Conservation (phyloP, 139 green algal genomes). For the Pleodorina starrii region DNA sequence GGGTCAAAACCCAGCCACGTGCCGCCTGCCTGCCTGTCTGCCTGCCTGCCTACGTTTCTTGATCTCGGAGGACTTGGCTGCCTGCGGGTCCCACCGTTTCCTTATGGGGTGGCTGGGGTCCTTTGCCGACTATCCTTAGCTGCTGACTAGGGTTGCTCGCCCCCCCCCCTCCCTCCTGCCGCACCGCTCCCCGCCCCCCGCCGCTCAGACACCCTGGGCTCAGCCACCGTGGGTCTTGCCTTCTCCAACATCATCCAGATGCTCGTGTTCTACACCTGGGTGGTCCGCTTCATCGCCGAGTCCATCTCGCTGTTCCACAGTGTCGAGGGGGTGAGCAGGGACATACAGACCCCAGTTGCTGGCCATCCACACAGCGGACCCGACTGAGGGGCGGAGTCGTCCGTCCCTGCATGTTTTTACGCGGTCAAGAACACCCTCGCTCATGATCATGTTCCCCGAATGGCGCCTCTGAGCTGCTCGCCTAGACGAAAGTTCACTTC, state of each 20-base stretch:
- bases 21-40: background rate
- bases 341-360: too few relatives aligned
- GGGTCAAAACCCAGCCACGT: background rate
- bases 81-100: background rate
- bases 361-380: too few relatives aligned
- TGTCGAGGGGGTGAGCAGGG: slow-evolving; percentile 60
- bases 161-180: background rate
- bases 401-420: background rate
- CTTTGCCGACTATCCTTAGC: too few relatives aligned
- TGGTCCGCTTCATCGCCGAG: slow-evolving; percentile 67
- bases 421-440: background rate
- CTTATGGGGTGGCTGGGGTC: background rate
- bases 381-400: background rate
- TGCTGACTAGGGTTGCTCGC: background rate
- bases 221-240: slow-evolving; percentile 69
- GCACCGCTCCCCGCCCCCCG: background rate
- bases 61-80: background rate
- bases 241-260: slow-evolving; percentile 79
- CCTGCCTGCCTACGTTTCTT: too few relatives aligned
- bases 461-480: background rate
- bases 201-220: slow-evolving; percentile 52
- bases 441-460: background rate
- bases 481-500: too few relatives aligned
- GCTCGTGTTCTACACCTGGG: slow-evolving; percentile 73
- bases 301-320: slow-evolving; percentile 61